A percentile compares a stretch with the other conserved stretches of the same genome.
These are phyloP conservation scores for Candida morakotiae DNA, from an alignment of 805 yeast species.

Conservation along the genomic window DNA sequence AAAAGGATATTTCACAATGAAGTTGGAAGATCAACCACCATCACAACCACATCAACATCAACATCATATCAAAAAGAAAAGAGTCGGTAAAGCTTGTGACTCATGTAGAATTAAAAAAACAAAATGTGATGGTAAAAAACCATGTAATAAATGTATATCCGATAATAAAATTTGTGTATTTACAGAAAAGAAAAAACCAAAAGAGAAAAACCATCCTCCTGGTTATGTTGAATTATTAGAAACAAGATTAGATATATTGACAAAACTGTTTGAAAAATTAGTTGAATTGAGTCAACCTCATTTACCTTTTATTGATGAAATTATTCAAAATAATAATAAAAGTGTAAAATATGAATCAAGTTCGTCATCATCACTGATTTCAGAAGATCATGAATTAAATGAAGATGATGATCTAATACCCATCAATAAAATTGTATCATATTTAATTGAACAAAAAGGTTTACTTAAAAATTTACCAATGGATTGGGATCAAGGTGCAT, in stretches of 20 bases:
- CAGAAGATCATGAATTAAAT: slow-evolving; percentile 3
- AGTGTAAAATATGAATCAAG: background rate
- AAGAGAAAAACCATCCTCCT: slow-evolving; percentile 52
- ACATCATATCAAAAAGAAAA: slow-evolving; percentile 36
- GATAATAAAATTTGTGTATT: slow-evolving; percentile 60
- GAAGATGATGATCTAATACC: slow-evolving; percentile 22
- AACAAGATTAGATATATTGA: slow-evolving; percentile 49
- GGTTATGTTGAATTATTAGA: slow-evolving; percentile 65
- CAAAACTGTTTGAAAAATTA: slow-evolving; percentile 45
- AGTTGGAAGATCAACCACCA: background rate
- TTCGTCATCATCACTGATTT: background rate
- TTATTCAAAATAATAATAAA: background rate
- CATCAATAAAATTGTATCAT: slow-evolving; percentile 46
- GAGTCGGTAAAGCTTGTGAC: slow-evolving; percentile 66
- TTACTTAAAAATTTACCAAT: slow-evolving; percentile 34
- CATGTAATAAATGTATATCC: slow-evolving; percentile 51
- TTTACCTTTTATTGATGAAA: slow-evolving; percentile 21
- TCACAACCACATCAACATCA: background rate
- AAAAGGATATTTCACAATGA: too few species aligned
- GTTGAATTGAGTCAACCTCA: slow-evolving; percentile 26
- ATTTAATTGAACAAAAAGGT: slow-evolving; percentile 38
- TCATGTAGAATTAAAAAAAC: slow-evolving; percentile 60
- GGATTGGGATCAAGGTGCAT: slow-evolving; percentile 44
- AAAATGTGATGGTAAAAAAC: slow-evolving; percentile 60
- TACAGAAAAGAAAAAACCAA: slow-evolving; percentile 50